Evolutionary conservation across 169 alveolate species (phyloP).

Genomic region (Babesia caballi): DNA sequence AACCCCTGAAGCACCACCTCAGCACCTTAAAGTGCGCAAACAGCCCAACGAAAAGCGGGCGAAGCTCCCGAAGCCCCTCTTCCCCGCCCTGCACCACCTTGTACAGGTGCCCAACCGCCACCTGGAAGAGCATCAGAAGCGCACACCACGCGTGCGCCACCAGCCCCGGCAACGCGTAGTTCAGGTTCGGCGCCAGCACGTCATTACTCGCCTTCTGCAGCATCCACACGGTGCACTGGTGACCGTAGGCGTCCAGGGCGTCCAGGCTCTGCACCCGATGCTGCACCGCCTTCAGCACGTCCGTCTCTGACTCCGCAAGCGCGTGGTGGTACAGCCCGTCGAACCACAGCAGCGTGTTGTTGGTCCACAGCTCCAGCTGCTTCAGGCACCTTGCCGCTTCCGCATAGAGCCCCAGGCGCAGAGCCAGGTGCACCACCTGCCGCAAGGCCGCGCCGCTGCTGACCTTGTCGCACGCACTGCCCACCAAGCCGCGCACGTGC

Average conservation of each 20-base stretch:
- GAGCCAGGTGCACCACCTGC: slow-evolving; percentile 22
- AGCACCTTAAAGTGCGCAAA: slow-evolving; percentile 5
- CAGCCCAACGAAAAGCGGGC: background rate
- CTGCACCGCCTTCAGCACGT: background rate
- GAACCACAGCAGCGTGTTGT: slow-evolving; percentile 40
- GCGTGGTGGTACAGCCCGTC: slow-evolving; percentile 13
- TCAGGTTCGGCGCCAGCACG: slow-evolving; percentile 1
- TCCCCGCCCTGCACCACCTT: background rate
- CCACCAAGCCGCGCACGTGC: background rate
- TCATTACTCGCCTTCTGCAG: background rate
- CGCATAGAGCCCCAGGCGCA: slow-evolving; percentile 46
- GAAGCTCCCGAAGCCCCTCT: background rate
- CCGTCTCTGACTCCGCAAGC: background rate
- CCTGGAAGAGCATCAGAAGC: background rate
- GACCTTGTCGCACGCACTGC: background rate
- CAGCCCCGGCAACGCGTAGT: background rate
- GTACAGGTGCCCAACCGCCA: slow-evolving; percentile 3
- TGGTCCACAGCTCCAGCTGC: slow-evolving; percentile 19
- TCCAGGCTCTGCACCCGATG: slow-evolving; percentile 15
- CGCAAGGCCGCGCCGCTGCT: slow-evolving; percentile 5
- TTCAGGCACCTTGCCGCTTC: slow-evolving; percentile 29
- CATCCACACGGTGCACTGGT: background rate
- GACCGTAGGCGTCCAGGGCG: slow-evolving; percentile 1
- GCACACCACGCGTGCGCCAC: slow-evolving; percentile 18
- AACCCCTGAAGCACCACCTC: slow-evolving; percentile 4